phyloP scores from a whole-genome alignment of 2,329 filamentous ascomycete genomes.

The Pyrenochaeta sp. region DNA sequence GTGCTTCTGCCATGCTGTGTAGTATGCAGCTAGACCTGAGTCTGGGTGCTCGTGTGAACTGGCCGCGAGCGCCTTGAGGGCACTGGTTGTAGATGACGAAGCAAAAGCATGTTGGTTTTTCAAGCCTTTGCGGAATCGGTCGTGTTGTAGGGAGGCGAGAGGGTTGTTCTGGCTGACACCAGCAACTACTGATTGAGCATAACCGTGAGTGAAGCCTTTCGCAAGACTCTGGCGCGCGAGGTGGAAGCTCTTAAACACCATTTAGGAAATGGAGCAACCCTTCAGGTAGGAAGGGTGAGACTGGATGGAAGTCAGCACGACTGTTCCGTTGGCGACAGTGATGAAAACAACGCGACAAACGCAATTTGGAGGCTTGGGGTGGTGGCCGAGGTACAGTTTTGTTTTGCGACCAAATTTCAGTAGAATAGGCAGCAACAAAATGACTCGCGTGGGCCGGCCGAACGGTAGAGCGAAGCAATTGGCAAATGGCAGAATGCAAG shows the following conservation, averaged over 20 bases:
- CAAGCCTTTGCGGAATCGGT: slow-evolving; percentile 58
- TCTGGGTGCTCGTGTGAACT: slow-evolving; percentile 48
- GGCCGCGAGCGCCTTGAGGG: slow-evolving; percentile 43
- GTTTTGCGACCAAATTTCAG: slow-evolving; percentile 8
- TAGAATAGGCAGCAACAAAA: slow-evolving; percentile 28
- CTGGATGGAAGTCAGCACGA: slow-evolving; percentile 41
- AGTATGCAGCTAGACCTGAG: slow-evolving; percentile 83
- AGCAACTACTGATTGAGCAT: slow-evolving; percentile 96
- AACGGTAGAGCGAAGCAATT: slow-evolving; percentile 5
- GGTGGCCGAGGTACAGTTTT: background rate
- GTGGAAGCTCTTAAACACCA: slow-evolving; percentile 77
- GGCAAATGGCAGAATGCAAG: slow-evolving; percentile 1
- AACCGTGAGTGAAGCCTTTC: slow-evolving; percentile 97
- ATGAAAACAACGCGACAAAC: slow-evolving; percentile 19
- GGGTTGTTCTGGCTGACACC: slow-evolving; percentile 72
- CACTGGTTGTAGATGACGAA: slow-evolving; percentile 47
- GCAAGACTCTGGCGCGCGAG: slow-evolving; percentile 97
- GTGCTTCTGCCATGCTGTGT: slow-evolving; percentile 85
- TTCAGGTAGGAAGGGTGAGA: slow-evolving; percentile 64
- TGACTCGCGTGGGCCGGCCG: slow-evolving; percentile 20
- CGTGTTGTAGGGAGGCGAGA: slow-evolving; percentile 60
- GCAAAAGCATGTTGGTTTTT: slow-evolving; percentile 82
- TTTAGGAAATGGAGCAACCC: slow-evolving; percentile 80
- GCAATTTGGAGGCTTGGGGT: slow-evolving; percentile 21
- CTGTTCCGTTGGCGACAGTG: slow-evolving; percentile 10